Evolutionary conservation across 2,329 filamentous ascomycete species (phyloP).

Genomic region (Fusarium annulatum): DNA sequence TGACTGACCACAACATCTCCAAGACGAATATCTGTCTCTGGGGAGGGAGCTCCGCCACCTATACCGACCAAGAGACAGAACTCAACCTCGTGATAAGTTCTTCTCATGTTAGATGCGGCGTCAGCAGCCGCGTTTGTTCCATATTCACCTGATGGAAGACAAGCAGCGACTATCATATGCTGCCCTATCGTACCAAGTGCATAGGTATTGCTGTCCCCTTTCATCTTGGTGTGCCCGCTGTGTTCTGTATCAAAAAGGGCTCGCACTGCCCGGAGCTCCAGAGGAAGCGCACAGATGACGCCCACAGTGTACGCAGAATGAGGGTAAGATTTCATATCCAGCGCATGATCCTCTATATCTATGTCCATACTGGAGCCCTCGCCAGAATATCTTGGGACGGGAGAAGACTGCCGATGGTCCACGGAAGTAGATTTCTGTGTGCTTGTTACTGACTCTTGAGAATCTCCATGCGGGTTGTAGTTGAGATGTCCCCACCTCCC

Average conservation of each 20-base stretch:
- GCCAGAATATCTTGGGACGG: too few relatives aligned
- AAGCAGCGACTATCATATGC: not conserved
- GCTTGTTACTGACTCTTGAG: rapidly evolving
- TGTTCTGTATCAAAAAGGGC: not conserved
- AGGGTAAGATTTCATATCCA: not conserved
- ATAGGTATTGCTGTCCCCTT: not conserved
- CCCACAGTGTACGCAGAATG: not conserved
- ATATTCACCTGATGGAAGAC: rapidly evolving
- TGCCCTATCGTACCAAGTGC: not conserved
- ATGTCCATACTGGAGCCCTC: too few relatives aligned
- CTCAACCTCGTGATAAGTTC: not conserved
- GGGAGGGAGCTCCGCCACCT: rapidly evolving
- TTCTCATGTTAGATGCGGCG: rapidly evolving
- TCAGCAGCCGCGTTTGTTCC: not conserved
- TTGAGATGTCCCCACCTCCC: not conserved
- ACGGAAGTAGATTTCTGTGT: too few relatives aligned
- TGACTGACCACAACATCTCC: not conserved
- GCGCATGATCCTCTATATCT: rapidly evolving
- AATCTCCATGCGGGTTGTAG: rapidly evolving
- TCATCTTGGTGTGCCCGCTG: rapidly evolving
- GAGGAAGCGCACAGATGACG: rapidly evolving
- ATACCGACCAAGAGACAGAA: not conserved
- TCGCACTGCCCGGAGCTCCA: not conserved
- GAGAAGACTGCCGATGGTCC: too few relatives aligned
- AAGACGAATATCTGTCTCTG: not conserved